A percentile compares a stretch with the other conserved stretches of the same genome.
Conservation (phyloP, 129 eudicot genomes). For the Glebionis coronaria region DNA sequence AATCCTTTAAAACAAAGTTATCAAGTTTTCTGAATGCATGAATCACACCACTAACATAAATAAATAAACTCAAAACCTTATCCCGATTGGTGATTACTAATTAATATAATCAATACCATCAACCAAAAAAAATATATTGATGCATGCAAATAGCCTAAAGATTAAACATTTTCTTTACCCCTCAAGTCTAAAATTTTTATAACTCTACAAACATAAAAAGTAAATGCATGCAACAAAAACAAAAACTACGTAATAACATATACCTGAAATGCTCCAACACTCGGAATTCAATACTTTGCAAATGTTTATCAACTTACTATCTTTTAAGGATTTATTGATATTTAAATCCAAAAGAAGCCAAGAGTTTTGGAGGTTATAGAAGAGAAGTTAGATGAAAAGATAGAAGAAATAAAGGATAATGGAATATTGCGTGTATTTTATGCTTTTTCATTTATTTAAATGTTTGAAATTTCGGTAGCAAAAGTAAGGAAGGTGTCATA, state of each 20-base stretch:
- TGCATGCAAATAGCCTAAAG: too few species aligned
- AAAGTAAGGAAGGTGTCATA: slow-evolving; percentile 16
- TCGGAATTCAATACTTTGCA: slow-evolving; percentile 23
- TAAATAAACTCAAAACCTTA: too few species aligned
- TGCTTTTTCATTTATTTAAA: not conserved
- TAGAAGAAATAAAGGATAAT: slow-evolving; percentile 10
- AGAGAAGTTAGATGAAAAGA: slow-evolving; percentile 10
- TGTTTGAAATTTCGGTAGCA: slow-evolving; percentile 19
- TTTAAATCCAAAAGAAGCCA: slow-evolving; percentile 17
- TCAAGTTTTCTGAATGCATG: too few species aligned
- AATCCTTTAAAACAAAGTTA: not conserved
- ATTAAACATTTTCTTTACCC: too few species aligned
- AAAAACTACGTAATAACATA: not conserved
- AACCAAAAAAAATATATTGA: too few species aligned
- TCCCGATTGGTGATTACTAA: too few species aligned
- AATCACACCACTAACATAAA: too few species aligned
- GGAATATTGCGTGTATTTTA: not conserved
- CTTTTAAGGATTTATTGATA: slow-evolving; percentile 7
- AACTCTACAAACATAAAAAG: not conserved
- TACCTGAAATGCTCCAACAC: slow-evolving; percentile 33
- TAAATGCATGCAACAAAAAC: not conserved
- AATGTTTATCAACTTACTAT: slow-evolving; percentile 7
- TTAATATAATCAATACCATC: too few species aligned
- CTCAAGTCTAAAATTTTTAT: too few species aligned
- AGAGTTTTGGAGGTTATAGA: slow-evolving; percentile 6